Evolutionary conservation across 2,329 filamentous ascomycete species (phyloP).

Genomic region (Cercospora berteroae): DNA sequence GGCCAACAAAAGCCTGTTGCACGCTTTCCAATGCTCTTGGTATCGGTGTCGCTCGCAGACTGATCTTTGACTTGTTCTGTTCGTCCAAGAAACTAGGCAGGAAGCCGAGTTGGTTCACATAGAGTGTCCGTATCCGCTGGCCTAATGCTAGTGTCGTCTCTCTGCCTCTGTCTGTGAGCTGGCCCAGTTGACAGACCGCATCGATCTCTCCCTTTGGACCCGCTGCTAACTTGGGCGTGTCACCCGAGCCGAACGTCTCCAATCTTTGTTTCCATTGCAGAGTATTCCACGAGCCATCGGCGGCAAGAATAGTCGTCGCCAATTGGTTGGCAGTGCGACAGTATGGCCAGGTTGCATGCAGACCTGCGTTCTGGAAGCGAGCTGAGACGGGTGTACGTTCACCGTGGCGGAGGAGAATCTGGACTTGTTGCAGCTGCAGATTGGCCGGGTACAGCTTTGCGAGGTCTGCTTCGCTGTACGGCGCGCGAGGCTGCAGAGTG

Average conservation of each 20-base stretch:
- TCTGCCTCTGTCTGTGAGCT: constrained; percentile 52
- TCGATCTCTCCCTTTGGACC: constrained; percentile 72
- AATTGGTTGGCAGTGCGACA: constrained; percentile 75
- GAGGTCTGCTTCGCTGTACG: constrained; percentile 81
- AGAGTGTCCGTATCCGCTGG: constrained; percentile 49
- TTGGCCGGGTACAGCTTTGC: constrained; percentile 73
- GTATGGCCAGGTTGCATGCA: constrained; percentile 73
- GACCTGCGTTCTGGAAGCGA: constrained; percentile 71
- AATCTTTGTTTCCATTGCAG: constrained; percentile 68
- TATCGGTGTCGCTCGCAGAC: constrained; percentile 50
- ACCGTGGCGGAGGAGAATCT: constrained; percentile 60
- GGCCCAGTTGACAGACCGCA: constrained; percentile 68
- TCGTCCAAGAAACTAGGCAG: constrained; percentile 46
- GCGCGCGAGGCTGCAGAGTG: constrained; percentile 67
- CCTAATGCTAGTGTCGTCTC: constrained; percentile 51
- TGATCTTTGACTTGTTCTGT: constrained; percentile 40
- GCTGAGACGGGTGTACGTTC: constrained; percentile 80
- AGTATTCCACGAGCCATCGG: constrained; percentile 57
- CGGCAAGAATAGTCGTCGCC: constrained; percentile 58
- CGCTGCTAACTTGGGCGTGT: constrained; percentile 63
- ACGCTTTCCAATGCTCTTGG: constrained; percentile 51
- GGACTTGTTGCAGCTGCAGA: constrained; percentile 83
- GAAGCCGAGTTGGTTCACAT: constrained; percentile 51
- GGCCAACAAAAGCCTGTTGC: constrained; percentile 50
- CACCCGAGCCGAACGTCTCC: constrained; percentile 69